Evolutionary conservation across 176 grass and related monocot species (phyloP), one percentile per base, ranked within the genome.

Genomic region (Eleusine indica): DNA sequence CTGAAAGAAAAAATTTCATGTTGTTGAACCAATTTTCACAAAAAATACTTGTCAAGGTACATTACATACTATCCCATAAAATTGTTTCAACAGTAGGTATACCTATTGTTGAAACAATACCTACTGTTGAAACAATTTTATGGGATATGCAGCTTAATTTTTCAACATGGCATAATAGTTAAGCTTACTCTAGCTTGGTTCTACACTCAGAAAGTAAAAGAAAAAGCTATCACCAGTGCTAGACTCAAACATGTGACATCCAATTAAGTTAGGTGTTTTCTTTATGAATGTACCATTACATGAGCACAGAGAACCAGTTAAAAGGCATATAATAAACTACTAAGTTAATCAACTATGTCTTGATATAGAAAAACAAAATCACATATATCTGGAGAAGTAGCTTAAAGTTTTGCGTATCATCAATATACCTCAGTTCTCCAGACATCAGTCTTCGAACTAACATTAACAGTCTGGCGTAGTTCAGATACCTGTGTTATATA

Each of bases 401-500:
- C 44, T 65, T 57, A 80, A 71, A 67, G 30, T 53, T 66, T 68
- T 76, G 43, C 25, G 30, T 73, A 53, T 74, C 4, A 5, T 32
- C 32, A 66, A 81, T 35, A 85, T 87, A 94, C 96, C 93, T 99
- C 96, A 62, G 75, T 90, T 90, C 71, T 94, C 93, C 89, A 90
- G 14, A 82, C 47, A 81, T 99, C 93, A 40, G 75, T 88, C 75
- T 88, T 95, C 73, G 94, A 70, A 88, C 91, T 86, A 87, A 99
- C 93, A 96, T 94, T 94, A 78, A 99, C 87, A 80, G 88, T 86
- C 81, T 99, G 96, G 75, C 85, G 91, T 35, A 92, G 87, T 86
- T 94, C 91, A 82, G 96, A 94, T 90, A 98, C 85, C 96, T 99
- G 70, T 65, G 70, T 70, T 81, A 29, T 22, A 70, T 48, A 76